Base-by-base conservation (phyloP, 192 early-diverging fungal species). In the Coemansia sp. region DNA sequence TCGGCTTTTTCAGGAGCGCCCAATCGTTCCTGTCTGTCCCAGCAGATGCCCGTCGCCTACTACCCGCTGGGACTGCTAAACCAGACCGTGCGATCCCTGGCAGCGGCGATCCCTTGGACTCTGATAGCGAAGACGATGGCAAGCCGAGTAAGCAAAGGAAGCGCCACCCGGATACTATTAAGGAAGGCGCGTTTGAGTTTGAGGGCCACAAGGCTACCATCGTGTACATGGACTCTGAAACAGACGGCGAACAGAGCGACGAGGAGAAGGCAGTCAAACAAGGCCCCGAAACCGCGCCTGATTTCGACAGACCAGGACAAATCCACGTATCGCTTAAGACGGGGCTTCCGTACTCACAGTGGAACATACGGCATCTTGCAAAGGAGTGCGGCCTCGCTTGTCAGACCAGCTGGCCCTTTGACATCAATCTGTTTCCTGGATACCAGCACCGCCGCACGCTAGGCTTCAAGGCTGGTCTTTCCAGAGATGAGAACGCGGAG, bases 361-460 rank as follows among this genome's bases (percentile, higher is more conserved):
- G 96, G 96, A 84, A 92, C 62, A 82, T 99, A 60, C 85, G 87
- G 63, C 72, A 83, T 17, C 69, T 97, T 38, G 94, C 91, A n/a
- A 87, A 88, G 48, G 84, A 88, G 3, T 89, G 87, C 62, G 62
- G 83, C 4, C 62, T 93, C 14, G 74, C 77, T 0, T 68, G 76
- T 22, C 81, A 83, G 45, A 84, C 75, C 3, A 85, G 85, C 1
- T 62, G 83, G 48, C 83, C 85, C n/a, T 97, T 97, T 73, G 72
- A 74, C 19, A 76, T 89, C 4, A 69, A 71, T 4, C 73, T 85
- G 53, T 96, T 87, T 73, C 91, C 91, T 5, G 92, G 90, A 9
- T 99, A 99, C 66, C 83, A 87, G 67, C 96, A 99, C 83, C 86
- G 95, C 8, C 87, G 96, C 46, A 99, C 96, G 5, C 87, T 99